Evolutionary conservation across 2,329 filamentous ascomycete species (phyloP).

Genomic region (Phialophora verrucosa): DNA sequence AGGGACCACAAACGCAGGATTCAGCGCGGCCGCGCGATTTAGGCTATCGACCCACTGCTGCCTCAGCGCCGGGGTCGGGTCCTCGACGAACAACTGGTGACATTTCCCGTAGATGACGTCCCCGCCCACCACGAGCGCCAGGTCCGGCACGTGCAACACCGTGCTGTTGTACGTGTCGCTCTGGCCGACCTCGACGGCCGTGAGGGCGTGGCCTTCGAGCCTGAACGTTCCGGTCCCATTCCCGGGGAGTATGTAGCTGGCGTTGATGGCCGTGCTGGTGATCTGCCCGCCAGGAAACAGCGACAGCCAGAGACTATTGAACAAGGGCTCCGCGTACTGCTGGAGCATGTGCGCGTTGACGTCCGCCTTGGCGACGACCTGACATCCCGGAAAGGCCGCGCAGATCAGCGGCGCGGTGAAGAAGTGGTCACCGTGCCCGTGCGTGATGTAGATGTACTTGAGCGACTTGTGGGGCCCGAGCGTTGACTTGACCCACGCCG

Average conservation of each 20-base stretch:
- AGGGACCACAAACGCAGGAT: conserved; percentile 43
- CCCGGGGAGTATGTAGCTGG: conserved; percentile 2
- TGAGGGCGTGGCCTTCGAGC: conserved; percentile 36
- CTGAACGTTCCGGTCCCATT: conserved; percentile 16
- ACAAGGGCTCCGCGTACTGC: conserved; percentile 10
- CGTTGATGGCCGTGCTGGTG: conserved; percentile 6
- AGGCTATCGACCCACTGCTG: conserved; percentile 45
- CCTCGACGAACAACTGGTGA: conserved; percentile 46
- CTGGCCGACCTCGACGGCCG: conserved; percentile 40
- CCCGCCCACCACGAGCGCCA: conserved; percentile 47
- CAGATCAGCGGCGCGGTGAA: conserved; percentile 44
- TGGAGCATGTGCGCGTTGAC: conserved; percentile 37
- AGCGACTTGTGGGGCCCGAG: conserved; percentile 41
- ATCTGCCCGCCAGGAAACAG: conserved; percentile 14
- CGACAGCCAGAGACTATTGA: conserved; percentile 9
- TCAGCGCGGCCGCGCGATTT: conserved; percentile 42
- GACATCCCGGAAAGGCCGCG: conserved; percentile 42
- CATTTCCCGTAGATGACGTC: conserved; percentile 49
- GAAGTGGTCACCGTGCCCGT: conserved; percentile 52
- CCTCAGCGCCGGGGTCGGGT: conserved; percentile 43
- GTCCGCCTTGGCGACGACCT: conserved; percentile 34
- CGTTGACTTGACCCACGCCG: conserved; percentile 46
- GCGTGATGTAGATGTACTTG: conserved; percentile 49
- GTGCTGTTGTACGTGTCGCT: conserved; percentile 45
- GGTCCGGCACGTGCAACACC: conserved; percentile 45